Evolutionary conservation across 768 basidiomycete species (phyloP).

Genomic region (Rhodotorula sphaerocarpa): DNA sequence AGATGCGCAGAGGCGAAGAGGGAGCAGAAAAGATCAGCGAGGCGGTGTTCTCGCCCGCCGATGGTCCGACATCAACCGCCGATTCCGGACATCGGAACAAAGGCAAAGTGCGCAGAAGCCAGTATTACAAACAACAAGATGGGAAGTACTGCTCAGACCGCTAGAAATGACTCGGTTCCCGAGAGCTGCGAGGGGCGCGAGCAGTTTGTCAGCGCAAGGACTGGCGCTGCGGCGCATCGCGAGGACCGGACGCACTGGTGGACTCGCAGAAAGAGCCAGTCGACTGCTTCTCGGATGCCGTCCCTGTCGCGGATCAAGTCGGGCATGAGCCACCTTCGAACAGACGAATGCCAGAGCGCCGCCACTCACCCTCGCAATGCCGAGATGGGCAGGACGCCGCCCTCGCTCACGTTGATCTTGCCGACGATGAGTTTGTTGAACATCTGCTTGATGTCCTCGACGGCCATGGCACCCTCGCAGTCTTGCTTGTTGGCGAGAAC

Average conservation of each 20-base stretch:
- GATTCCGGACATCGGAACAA: too few relatives aligned
- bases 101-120: too few relatives aligned
- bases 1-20: background rate
- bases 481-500: slow-evolving; percentile 97
- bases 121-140: background rate
- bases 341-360: background rate
- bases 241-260: slow-evolving; percentile 23
- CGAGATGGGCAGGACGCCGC: slow-evolving; percentile 67
- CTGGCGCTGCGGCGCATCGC: background rate
- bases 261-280: slow-evolving; percentile 69
- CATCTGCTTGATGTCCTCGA: slow-evolving; percentile 75
- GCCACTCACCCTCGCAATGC: slow-evolving; percentile 73
- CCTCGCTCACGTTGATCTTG: slow-evolving; percentile 39
- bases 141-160: background rate
- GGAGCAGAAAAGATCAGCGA: too few relatives aligned
- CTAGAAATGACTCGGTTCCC: slow-evolving; percentile 10
- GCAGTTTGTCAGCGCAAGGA: too few relatives aligned
- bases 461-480: slow-evolving; percentile 64
- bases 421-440: slow-evolving; percentile 44
- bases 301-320: slow-evolving; percentile 50
- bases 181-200: background rate
- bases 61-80: background rate
- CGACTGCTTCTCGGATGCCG: slow-evolving; percentile 78
- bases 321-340: background rate
- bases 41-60: too few relatives aligned